Evolutionary conservation across 2,329 filamentous ascomycete genomes (phyloP), one percentile per base, ranked within the genome.

Genomic region (Phyllosticta citribraziliensis): DNA sequence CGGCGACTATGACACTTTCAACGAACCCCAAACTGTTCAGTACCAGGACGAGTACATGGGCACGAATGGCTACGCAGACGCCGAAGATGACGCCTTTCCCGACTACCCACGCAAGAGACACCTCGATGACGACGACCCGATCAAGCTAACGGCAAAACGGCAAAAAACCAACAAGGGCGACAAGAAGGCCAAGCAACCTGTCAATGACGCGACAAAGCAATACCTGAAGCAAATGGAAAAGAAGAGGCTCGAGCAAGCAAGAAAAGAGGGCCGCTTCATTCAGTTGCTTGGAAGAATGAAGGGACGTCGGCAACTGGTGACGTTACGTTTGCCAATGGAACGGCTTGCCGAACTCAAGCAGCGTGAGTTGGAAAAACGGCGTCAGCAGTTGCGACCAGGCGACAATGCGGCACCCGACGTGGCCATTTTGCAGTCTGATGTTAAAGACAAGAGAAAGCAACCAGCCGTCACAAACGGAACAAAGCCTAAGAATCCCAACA

Each of bases 161-260:
- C 72, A 6, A 62, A 72, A 71, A 24, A 74, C 75, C 30, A 70
- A 70, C 33, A 75, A 75, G 65, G 64, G 68, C 2, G 14, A 17
- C 33, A 68, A 70, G 33, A 69, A 70, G 67, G 58, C 67, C 65
- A 59, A 69, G 63, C 62, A 72, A 63, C 72, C 65, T 6, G 78
- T 76, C 66, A 78, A 71, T 52, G 73, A 74, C 25, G 74, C 77
- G 10, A 76, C 76, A 10, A 72, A 75, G 55, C 75, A 80, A 60
- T 80, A 78, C 61, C 74, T 78, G 63, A 76, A 76, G 58, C 74
- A 79, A 64, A 73, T 79, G 54, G 73, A 80, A 70, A 78, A 65
- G 68, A 75, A 70, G 68, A 72, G 72, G 14, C 64, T 75, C 10
- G 73, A 76, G 3, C 71, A 75, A n/a, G 74, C 74, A 1, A 73